Evolutionary conservation across 352 stramenopile species (phyloP).

Genomic region (Phytophthora macrochlamydospora): DNA sequence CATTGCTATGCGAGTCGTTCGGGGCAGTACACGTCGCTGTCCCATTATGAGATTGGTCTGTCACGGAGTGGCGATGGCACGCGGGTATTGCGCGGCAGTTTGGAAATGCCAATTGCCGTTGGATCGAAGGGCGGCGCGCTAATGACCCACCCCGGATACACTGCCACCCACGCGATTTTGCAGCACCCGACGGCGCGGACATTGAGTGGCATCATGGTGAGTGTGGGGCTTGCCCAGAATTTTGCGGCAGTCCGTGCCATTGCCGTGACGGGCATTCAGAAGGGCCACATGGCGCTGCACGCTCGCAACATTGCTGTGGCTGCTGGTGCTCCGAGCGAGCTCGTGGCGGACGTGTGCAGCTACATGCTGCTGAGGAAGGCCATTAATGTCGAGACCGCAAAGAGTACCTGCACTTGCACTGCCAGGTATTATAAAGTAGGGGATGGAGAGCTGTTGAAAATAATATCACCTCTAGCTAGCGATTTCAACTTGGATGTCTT

Average conservation of each 20-base stretch:
- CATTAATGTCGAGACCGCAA: conserved; percentile 85
- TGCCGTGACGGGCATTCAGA: conserved; percentile 87
- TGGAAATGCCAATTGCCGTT: conserved; percentile 83
- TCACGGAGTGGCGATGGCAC: conserved; percentile 38
- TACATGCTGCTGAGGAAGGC: conserved; percentile 85
- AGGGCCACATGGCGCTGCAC: conserved; percentile 88
- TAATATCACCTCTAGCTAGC: too few species aligned
- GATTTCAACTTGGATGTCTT: too few species aligned
- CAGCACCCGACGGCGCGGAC: conserved; percentile 64
- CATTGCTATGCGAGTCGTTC: conserved; percentile 85
- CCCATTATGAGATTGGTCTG: conserved; percentile 66
- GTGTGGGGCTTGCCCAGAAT: conserved; percentile 87
- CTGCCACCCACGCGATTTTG: conserved; percentile 77
- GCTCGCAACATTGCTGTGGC: conserved; percentile 87
- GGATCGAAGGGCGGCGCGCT: conserved; percentile 84
- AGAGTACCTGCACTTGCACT: conserved; percentile 83
- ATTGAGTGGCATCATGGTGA: conserved; percentile 77
- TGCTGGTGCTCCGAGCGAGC: conserved; percentile 73
- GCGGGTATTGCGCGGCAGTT: conserved; percentile 62
- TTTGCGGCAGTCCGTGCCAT: conserved; percentile 86
- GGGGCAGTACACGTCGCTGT: conserved; percentile 83
- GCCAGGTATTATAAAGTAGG: too few species aligned
- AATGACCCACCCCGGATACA: conserved; percentile 83
- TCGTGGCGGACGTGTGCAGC: conserved; percentile 85
- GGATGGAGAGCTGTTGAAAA: too few species aligned